Base-by-base conservation (phyloP, 495 filamentous ascomycete species). In the Penicillium flavigenum region DNA sequence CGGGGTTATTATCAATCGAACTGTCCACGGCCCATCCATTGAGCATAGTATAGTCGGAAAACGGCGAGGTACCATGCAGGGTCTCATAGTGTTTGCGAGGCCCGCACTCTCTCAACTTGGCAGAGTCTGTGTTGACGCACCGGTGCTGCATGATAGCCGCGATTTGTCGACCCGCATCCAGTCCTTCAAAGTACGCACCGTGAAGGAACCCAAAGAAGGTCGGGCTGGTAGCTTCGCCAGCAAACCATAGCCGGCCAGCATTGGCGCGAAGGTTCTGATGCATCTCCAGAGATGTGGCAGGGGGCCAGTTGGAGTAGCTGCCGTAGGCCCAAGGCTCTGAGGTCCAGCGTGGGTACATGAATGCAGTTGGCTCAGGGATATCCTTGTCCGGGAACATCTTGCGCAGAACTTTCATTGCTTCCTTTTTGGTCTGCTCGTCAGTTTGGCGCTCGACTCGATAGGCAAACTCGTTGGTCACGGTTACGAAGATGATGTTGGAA, bases 261-360 rank as follows among this genome's bases (percentile, higher is more conserved):
- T 88, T 88, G n/a, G 87, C 86, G 4, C 87, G 79, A 24, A 91
- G 76, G 57, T 90, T 90, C 65, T 91, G 81, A 63, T 92, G 88
- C 71, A 77, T 82, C 61, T 89, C 81, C 2, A 89, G 71, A 0
- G 80, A 86, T 39, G 83, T 83, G 6, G 83, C 83, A 1, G 81
- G 72, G 0, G 88, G 88, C 88, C 88, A 92, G 63, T 90, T 91
- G 24, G 83, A 86, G 68, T 90, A 92, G 48, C 79, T 84, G 10
- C 88, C 88, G 48, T 81, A 82, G 4, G 87, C 77, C 83, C 88
- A 88, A 19, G 84, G 81, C 64, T 82, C 79, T 2, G 70, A 72
- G 31, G 77, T 87, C 88, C 88, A 91, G 41, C 87, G 79, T 2
- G 88, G 87, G 58, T 88, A 91, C 59, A 78, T 77, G 69, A 91